Evolutionary conservation across 257 asterid genomes (phyloP), one percentile per base, ranked within the genome.

Genomic region (Osmanthus fragrans): DNA sequence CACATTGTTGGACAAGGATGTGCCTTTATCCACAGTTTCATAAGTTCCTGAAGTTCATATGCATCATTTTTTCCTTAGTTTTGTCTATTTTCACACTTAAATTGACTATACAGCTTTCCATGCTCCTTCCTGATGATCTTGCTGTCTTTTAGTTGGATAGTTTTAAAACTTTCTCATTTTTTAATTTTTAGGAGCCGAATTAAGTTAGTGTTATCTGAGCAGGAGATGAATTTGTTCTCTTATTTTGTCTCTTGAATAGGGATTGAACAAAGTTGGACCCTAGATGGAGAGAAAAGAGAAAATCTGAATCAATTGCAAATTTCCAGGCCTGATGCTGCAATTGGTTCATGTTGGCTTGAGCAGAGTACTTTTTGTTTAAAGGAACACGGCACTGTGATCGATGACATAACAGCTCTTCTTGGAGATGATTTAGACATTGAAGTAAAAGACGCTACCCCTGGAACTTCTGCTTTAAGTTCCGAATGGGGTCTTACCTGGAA

Each of bases 311-410:
- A 73, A 21, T 56, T 80, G 80, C 80, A 76, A 45, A 71, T 39
- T 27, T 74, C 80, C 21, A 74, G 87, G 73, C 86, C 89, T 1
- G 92, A 89, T 70, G 86, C 87, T 69, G 16, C 83, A 73, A 90
- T 86, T 16, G 90, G 87, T 68, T 86, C 94, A 3, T 84, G 76
- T 84, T 85, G 93, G 93, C 60, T 79, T 71, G 72, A 47, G 73
- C 79, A 82, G 49, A 78, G 76, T 76, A 78, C 64, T 67, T 71
- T 74, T 23, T 19, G 51, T 76, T 47, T 79, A 2, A 76, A 83
- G 76, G 83, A 78, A 74, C 79, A 70, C 37, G 79, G 81, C 65
- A 49, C 66, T 21, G 36, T 65, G 73, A 77, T 76, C 7, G 82
- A 79, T 81, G 77, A 85, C 51, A 60, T 51, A 10, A 71, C 79